Evolutionary conservation across 257 asterid species (phyloP), one percentile per base, ranked within the genome.

Genomic region (Catharanthus roseus): DNA sequence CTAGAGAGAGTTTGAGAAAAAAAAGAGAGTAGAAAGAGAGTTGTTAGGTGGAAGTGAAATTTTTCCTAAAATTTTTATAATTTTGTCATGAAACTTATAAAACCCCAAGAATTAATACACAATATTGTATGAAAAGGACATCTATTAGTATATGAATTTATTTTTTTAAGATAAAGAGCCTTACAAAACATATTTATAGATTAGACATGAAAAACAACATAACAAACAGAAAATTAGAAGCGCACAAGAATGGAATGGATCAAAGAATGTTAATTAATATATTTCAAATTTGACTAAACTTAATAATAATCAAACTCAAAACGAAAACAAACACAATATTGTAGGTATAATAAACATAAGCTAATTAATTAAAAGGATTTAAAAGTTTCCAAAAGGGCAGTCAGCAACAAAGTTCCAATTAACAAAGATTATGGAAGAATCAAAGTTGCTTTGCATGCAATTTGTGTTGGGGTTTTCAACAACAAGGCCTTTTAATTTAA

Each of bases 221-320:
- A 24, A 41, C 10, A 12, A 51, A 41, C 70, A 68, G 49, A 21
- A 69, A 11, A 1, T n/a, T n/a, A n/a, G 31, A 4, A n/a, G 24
- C 10, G 4, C 0, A 3, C 55, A 15, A 63, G 41, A 72, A 18
- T 51, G 64, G 53, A 49, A 44, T 49, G 44, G 34, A 64, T 72
- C 77, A 51, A 65, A 51, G 44, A 38, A 64, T 65, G 64, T 61
- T 47, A 62, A 51, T 10, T 39, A 70, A 72, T 54, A 64, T 49
- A 64, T 72, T 71, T 33, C 41, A 60, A 31, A 26, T 49, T 72
- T 63, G 70, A 63, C 76, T 72, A 29, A 39, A 49, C 10, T n/a
- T 10, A n/a, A n/a, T 49, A 44, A 0, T 26, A 57, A 42, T 39
- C 16, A 55, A 38, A 34, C 28, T 10, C 5, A 33, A 55, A 7